Evolutionary conservation across 192 early-diverging fungal species (phyloP).

Genomic region (Coemansia sp.): DNA sequence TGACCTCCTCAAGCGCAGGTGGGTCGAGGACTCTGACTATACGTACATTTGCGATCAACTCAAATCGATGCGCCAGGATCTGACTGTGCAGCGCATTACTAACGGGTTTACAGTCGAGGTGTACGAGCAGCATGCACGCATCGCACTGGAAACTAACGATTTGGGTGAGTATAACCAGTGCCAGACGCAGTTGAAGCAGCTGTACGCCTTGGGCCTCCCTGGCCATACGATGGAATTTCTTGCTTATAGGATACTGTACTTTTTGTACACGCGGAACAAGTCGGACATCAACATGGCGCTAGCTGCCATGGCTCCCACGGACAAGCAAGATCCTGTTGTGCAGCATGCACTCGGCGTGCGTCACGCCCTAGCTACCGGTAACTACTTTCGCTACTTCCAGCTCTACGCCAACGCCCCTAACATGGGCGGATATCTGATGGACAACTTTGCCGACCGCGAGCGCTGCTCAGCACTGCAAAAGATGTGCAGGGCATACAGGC

Average conservation of each 20-base stretch:
- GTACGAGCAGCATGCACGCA: slow-evolving; percentile 94
- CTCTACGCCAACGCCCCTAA: slow-evolving; percentile 79
- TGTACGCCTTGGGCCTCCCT: slow-evolving; percentile 72
- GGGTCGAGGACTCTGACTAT: slow-evolving; percentile 86
- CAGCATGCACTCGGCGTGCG: slow-evolving; percentile 86
- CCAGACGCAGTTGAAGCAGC: slow-evolving; percentile 88
- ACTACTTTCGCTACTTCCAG: slow-evolving; percentile 85
- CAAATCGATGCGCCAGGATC: slow-evolving; percentile 93
- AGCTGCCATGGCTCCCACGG: slow-evolving; percentile 65
- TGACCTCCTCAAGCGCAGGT: slow-evolving; percentile 74
- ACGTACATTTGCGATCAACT: slow-evolving; percentile 97
- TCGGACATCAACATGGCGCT: slow-evolving; percentile 84
- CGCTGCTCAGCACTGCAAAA: slow-evolving; percentile 73
- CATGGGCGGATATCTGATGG: slow-evolving; percentile 89
- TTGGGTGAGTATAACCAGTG: slow-evolving; percentile 99
- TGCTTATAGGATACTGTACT: slow-evolving; percentile 92
- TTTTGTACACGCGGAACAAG: slow-evolving; percentile 83
- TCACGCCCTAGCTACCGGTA: slow-evolving; percentile 72
- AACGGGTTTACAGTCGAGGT: slow-evolving; percentile 93
- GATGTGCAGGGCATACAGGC: slow-evolving; percentile 75
- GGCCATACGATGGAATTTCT: slow-evolving; percentile 89
- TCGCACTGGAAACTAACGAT: slow-evolving; percentile 95
- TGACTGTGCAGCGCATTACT: slow-evolving; percentile 93
- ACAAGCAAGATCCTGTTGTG: slow-evolving; percentile 66
- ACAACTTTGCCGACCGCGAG: slow-evolving; percentile 89